A percentile compares a stretch with the other conserved stretches of the same genome.
phyloP scores from a whole-genome alignment of 108 stramenopile genomes.

The Fragilariopsis cylindrus region DNA sequence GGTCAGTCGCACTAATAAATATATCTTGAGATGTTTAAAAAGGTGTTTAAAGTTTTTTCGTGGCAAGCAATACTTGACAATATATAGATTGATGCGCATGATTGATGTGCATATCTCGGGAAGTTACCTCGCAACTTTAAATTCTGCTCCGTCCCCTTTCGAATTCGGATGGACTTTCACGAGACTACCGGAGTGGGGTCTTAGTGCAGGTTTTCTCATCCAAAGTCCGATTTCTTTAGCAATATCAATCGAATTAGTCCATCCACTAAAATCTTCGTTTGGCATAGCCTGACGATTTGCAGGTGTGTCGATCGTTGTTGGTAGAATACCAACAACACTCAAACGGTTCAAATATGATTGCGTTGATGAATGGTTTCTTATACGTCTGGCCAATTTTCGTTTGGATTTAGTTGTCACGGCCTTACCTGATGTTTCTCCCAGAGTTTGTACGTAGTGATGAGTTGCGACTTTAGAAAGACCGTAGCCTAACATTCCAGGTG shows the following conservation, averaged over 20 bases:
- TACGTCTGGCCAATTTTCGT: slow-evolving; percentile 27
- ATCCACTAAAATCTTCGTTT: slow-evolving; percentile 39
- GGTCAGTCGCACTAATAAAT: no score
- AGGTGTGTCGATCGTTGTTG: slow-evolving; percentile 79
- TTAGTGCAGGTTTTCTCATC: slow-evolving; percentile 56
- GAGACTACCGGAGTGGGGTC: slow-evolving; percentile 81
- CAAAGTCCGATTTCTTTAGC: slow-evolving; percentile 77
- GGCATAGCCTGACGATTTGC: slow-evolving; percentile 69
- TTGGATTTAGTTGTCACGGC: slow-evolving; percentile 42
- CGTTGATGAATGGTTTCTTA: slow-evolving; percentile 19
- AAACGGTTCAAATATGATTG: slow-evolving; percentile 28
- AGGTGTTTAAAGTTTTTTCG: no score
- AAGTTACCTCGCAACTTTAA: slow-evolving; percentile 50
- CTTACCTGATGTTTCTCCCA: slow-evolving; percentile 48
- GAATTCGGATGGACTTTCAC: slow-evolving; percentile 65
- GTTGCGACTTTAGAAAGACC: slow-evolving; percentile 61
- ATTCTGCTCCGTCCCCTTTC: slow-evolving; percentile 56
- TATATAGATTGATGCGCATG: no score
- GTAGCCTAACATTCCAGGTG: slow-evolving; percentile 79
- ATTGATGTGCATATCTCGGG: no score
- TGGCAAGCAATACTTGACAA: no score
- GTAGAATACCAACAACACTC: slow-evolving; percentile 65
- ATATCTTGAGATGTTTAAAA: no score
- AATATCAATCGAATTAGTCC: slow-evolving; percentile 76
- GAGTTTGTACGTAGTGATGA: slow-evolving; percentile 71